Conservation (phyloP, 2,329 filamentous ascomycete species). For the Neonectria coccinea region DNA sequence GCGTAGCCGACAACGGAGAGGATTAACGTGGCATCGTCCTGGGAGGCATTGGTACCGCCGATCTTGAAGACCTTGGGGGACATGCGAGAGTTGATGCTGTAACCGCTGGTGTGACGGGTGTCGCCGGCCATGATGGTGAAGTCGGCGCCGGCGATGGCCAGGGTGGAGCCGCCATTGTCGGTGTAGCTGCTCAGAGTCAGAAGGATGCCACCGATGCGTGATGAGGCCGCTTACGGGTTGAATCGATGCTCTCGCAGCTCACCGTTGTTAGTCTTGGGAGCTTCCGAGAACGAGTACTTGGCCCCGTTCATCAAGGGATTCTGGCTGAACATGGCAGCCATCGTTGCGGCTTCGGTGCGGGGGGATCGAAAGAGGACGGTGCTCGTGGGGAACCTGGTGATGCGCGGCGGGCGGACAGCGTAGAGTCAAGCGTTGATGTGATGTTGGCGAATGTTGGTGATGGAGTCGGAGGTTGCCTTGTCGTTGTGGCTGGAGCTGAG, state of each 20-base stretch:
- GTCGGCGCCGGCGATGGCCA: constrained; percentile 92
- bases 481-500: constrained; percentile 42
- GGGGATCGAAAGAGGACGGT: background rate
- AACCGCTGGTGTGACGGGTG: constrained; percentile 93
- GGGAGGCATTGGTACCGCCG: constrained; percentile 87
- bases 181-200: constrained; percentile 75
- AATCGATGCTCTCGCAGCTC: constrained; percentile 82
- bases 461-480: constrained; percentile 38
- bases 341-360: constrained; percentile 50
- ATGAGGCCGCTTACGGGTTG: constrained; percentile 77
- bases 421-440: constrained; percentile 29
- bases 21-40: constrained; percentile 86
- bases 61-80: constrained; percentile 98
- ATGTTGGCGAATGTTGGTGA: constrained; percentile 29
- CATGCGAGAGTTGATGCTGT: constrained; percentile 98
- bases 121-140: constrained; percentile 98
- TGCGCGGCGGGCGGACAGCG: constrained; percentile 27
- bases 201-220: background rate
- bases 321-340: constrained; percentile 77
- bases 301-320: constrained; percentile 76
- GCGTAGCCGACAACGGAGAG: constrained; percentile 96
- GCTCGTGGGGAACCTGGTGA: constrained; percentile 10
- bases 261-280: constrained; percentile 64
- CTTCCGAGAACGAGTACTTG: constrained; percentile 76
- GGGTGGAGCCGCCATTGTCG: constrained; percentile 96